Percentiles rank a stretch among this genome's conserved stretches.
Evolutionary conservation across 1,139 yeast species (phyloP).

Genomic region (Debaryomyces psychrophilus): DNA sequence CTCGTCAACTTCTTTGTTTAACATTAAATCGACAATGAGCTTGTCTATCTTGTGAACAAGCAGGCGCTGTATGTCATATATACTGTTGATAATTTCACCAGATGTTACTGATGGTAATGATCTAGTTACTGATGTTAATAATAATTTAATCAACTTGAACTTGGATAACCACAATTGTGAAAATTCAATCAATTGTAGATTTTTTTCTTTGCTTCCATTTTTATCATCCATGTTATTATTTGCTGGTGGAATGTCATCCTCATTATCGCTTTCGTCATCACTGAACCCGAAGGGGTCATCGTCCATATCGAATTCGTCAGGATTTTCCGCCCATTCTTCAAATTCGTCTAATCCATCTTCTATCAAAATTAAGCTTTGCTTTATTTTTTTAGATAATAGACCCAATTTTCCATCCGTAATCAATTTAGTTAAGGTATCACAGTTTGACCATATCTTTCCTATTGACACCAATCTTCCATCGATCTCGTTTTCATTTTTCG

Average conservation of each 20-base stretch:
- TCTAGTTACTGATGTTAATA: conserved; percentile 57
- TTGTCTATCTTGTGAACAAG: conserved; percentile 46
- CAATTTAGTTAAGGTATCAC: conserved; percentile 48
- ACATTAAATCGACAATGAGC: conserved; percentile 51
- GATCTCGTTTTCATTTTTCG: conserved; percentile 16
- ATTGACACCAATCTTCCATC: conserved; percentile 56
- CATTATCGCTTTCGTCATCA: conserved; percentile 36
- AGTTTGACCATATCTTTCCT: conserved; percentile 66
- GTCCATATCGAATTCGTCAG: conserved; percentile 45
- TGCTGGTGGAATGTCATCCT: conserved; percentile 30
- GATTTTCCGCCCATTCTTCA: conserved; percentile 67
- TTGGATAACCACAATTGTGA: conserved; percentile 54
- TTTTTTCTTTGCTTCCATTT: conserved; percentile 15
- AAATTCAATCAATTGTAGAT: conserved; percentile 37
- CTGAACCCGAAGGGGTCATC: conserved; percentile 48
- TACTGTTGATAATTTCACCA: conserved; percentile 38
- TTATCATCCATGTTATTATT: conserved; percentile 29
- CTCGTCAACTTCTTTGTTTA: conserved; percentile 41
- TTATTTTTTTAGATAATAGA: conserved; percentile 48
- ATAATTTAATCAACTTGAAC: conserved; percentile 55
- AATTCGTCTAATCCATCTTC: conserved; percentile 69
- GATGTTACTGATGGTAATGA: conserved; percentile 50
- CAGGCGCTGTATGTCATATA: conserved; percentile 33
- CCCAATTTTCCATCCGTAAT: conserved; percentile 55
- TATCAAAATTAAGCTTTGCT: conserved; percentile 48